Evolutionary conservation across 2,329 filamentous ascomycete genomes (phyloP), one percentile per base, ranked within the genome.

Genomic region (Calonectria pseudoreteaudii): DNA sequence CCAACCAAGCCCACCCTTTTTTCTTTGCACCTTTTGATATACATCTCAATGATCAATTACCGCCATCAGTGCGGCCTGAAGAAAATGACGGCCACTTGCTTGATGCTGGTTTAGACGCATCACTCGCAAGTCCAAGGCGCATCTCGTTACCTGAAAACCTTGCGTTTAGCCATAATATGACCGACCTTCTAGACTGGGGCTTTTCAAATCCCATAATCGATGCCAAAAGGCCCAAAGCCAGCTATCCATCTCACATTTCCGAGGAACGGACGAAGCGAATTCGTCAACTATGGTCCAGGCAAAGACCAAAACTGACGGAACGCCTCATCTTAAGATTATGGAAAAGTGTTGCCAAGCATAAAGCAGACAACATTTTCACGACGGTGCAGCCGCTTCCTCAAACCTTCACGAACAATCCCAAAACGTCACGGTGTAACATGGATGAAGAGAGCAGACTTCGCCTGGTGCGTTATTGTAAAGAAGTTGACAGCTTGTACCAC

Each of bases 281-380:
- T n/a, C 34, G 34, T 23, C 31, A 14, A 23, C 34, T 60, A 18
- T 60, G 56, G 56, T 60, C 56, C 3, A 60, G 34, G 9, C 56
- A 60, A 28, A 38, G n/a, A 26, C n/a, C 56, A 26, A 60, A 41
- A 9, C n/a, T 26, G 9, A 8, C 56, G 3, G 56, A 26, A 14
- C n/a, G n/a, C 18, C 56, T 60, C 14, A 38, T 38, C 5, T 28
- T 5, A 3, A 16, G 34, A 41, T 9, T 60, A 1, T 60, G 56
- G 56, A 41, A 28, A 18, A 14, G 14, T 16, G 56, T 60, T 1
- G 13, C 36, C 23, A 23, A 41, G 13, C 56, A 60, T 11, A 13
- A 26, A 18, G 56, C n/a, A 10, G 56, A 60, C n/a, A 60, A 60
- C 36, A 60, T 60, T 23, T 60, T 60, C 9, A 38, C 56, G 16